A percentile compares a stretch with the other conserved stretches of the same genome.
These are phyloP conservation scores for Boletus tomentosulus DNA, from an alignment of 768 basidiomycete genomes.

Conservation along the genomic window DNA sequence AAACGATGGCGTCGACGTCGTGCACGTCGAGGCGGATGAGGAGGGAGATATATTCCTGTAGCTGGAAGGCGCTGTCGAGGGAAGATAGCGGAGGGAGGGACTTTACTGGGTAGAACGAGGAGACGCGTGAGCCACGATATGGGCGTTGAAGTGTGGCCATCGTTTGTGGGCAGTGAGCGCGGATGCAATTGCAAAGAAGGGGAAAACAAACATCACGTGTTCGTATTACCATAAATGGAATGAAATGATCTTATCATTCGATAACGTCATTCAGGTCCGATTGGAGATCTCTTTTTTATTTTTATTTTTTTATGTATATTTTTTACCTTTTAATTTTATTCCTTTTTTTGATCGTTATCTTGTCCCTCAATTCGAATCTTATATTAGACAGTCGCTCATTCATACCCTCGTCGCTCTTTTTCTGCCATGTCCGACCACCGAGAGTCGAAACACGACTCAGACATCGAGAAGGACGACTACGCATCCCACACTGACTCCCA, in stretches of 20 bases:
- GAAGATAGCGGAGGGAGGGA: constrained; percentile 63
- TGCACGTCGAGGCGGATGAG: constrained; percentile 84
- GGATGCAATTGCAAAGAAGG: too few species aligned
- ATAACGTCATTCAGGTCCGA: constrained; percentile 6
- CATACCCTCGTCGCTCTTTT: neutral
- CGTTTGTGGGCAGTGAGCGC: neutral
- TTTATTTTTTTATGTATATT: neutral
- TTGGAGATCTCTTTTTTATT: neutral
- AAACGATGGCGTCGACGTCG: constrained; percentile 78
- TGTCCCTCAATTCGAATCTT: neutral
- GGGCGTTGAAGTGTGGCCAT: constrained; percentile 50
- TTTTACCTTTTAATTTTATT: neutral
- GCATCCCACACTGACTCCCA: constrained; percentile 15
- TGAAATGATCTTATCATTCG: neutral
- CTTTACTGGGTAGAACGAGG: constrained; percentile 77
- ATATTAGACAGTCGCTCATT: constrained; percentile 10
- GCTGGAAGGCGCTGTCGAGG: constrained; percentile 88
- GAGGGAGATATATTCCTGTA: constrained; percentile 90
- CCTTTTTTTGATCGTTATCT: constrained; percentile 3
- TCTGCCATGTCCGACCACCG: constrained; percentile 22
- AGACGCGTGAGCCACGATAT: constrained; percentile 70
- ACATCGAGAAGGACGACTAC: constrained; percentile 31
- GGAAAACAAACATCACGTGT: constrained; percentile 16
- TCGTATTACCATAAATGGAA: neutral
- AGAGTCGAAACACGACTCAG: constrained; percentile 21